Base-by-base conservation (phyloP, 805 yeast species). In the Sugiyamaella chiloensis region DNA sequence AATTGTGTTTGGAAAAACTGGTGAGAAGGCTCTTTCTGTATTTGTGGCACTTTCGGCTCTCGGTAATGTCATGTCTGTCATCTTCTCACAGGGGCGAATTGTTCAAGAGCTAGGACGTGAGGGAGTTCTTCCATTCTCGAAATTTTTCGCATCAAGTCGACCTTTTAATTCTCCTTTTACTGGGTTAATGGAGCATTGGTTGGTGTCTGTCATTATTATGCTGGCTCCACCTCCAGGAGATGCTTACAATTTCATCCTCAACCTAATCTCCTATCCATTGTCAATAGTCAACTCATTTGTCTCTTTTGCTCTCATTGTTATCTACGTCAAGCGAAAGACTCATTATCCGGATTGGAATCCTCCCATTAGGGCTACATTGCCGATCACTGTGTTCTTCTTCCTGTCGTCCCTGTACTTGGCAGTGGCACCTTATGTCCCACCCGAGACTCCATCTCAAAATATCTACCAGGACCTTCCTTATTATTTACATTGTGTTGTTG, bases 181-280 rank as follows among this genome's bases (percentile, higher is more conserved):
- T 36, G 95, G 91, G 44, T 69, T 87, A 45, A 72, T 81, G 57
- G 84, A 84, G 64, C 95, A 87, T 62, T 86, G 87, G 79, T 64
- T 82, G 40, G 82, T 86, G 14, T 85, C 90, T 69, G 66, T 83
- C 34, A 72, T 87, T 44, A 81, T 88, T 42, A 79, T 87, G 51
- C 60, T 85, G 40, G 93, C 91, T 3, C 87, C 87, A 35, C 91
- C 93, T 16, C 86, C 90, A 21, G 95, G 93, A 48, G 95, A 86
- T 61, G 95, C 95, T 41, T 87, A 85, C 70, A 83, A 85, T 65
- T 84, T 87, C 63, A 79, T 87, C 56, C 64, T 85, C 65, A 86
- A 87, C 66, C 73, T 87, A 70, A 83, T 85, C 57, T 81, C 91
- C 1, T 87, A 87, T 64, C 91, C 95, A 42, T 76, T 82, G 69